These are phyloP conservation scores for Arthrobotrys sinensis DNA, from an alignment of 2,329 filamentous ascomycete species.

Conservation along the genomic window DNA sequence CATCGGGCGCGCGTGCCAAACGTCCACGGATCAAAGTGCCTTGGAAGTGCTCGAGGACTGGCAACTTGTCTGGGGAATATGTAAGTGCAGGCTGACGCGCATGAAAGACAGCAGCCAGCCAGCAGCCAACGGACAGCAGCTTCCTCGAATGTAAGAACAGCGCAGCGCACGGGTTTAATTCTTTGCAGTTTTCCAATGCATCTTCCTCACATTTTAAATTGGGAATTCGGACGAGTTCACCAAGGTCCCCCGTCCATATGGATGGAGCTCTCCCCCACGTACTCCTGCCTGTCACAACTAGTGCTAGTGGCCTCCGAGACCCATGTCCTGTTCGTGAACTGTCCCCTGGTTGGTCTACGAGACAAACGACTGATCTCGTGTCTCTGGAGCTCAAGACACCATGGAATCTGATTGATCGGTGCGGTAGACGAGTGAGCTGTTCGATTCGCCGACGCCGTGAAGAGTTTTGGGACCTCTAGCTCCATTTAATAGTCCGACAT, in stretches of 20 bases:
- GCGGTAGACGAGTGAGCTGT: constrained; percentile 17
- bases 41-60: constrained; percentile 27
- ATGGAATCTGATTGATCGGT: constrained; percentile 12
- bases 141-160: constrained; percentile 19
- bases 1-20: constrained; percentile 53
- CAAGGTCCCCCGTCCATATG: constrained; percentile 24
- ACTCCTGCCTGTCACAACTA: constrained; percentile 18
- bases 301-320: constrained; percentile 17
- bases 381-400: constrained; percentile 20
- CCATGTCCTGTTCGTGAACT: constrained; percentile 21
- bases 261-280: constrained; percentile 56
- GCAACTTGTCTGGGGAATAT: constrained; percentile 30
- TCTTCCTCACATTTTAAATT: constrained; percentile 31
- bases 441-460: constrained; percentile 29
- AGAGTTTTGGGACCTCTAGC: constrained; percentile 1
- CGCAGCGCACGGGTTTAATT: constrained; percentile 9
- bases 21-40: constrained; percentile 18
- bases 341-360: constrained; percentile 38
- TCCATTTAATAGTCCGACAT: constrained; percentile 29
- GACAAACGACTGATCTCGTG: constrained; percentile 23
- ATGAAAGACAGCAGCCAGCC: constrained; percentile 34
- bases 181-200: constrained; percentile 17
- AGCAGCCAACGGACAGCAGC: constrained; percentile 30
- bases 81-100: constrained; percentile 56
- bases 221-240: constrained; percentile 55